Percentiles rank a stretch among this genome's conserved stretches.
These are phyloP conservation scores for Chlamydomonas reinhardtii DNA, from an alignment of 163 green algal species.

Conservation along the genomic window DNA sequence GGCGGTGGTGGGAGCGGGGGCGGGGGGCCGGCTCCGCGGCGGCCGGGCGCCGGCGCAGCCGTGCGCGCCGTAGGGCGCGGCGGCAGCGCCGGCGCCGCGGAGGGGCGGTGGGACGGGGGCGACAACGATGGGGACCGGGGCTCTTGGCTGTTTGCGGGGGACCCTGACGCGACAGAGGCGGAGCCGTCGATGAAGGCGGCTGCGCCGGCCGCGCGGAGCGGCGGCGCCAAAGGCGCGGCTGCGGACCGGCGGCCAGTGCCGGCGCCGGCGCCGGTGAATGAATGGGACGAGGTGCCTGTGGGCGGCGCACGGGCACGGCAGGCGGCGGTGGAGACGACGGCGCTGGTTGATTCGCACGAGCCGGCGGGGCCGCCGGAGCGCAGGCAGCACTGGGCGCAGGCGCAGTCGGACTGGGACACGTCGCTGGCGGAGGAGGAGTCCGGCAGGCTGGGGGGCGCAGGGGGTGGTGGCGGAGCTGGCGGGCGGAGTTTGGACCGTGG, in stretches of 20 bases:
- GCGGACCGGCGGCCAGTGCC: too few species aligned
- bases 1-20: not conserved
- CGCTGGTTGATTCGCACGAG: too few species aligned
- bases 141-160: slow-evolving; percentile 11
- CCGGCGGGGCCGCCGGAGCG: too few species aligned
- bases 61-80: not conserved
- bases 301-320: not conserved
- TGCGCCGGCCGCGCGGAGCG: not conserved
- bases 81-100: slow-evolving; percentile 2
- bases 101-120: not conserved
- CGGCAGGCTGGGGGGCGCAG: too few species aligned
- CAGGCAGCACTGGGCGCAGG: too few species aligned
- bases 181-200: not conserved
- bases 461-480: too few species aligned
- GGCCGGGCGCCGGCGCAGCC: not conserved
- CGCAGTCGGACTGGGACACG: too few species aligned
- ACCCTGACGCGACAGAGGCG: not conserved
- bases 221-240: too few species aligned
- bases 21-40: not conserved
- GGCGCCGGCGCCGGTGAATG: too few species aligned
- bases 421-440: too few species aligned
- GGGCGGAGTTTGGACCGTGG: too few species aligned
- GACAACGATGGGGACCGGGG: not conserved
- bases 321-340: not conserved
- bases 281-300: not conserved